Conservation (phyloP, 1,139 yeast genomes). For the Scheffersomyces titani region DNA sequence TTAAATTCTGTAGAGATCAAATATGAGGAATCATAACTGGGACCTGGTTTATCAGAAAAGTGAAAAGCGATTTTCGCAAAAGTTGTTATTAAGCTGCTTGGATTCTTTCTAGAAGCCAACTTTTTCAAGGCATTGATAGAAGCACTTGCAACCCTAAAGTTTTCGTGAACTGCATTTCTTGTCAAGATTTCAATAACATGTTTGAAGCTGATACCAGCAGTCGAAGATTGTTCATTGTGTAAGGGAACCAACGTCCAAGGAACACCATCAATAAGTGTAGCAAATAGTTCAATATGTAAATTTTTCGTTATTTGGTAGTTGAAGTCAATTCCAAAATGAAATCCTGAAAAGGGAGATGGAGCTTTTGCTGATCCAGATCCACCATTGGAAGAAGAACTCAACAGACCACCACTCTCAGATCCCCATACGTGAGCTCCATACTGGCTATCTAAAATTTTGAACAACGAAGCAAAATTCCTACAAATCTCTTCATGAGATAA, state of each 20-base stretch:
- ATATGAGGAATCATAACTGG: constrained; percentile 52
- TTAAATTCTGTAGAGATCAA: constrained; percentile 61
- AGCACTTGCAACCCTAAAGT: constrained; percentile 60
- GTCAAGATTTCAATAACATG: constrained; percentile 72
- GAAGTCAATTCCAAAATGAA: constrained; percentile 57
- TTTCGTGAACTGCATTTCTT: constrained; percentile 72
- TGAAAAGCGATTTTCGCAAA: constrained; percentile 82
- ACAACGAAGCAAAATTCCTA: constrained; percentile 56
- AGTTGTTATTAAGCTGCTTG: constrained; percentile 68
- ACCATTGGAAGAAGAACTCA: constrained; percentile 3
- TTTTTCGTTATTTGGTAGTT: constrained; percentile 31
- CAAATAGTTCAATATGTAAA: constrained; percentile 61
- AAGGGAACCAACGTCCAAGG: constrained; percentile 63
- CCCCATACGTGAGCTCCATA: constrained; percentile 51
- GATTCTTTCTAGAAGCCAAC: constrained; percentile 69
- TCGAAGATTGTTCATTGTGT: constrained; percentile 26
- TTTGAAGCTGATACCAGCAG: constrained; percentile 55
- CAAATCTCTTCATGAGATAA: constrained; percentile 77
- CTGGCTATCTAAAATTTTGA: constrained; percentile 60
- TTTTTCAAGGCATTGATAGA: constrained; percentile 63
- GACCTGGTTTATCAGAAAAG: constrained; percentile 64
- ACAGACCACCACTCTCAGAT: constrained; percentile 13
- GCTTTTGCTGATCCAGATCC: constrained; percentile 15
- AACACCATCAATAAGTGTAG: constrained; percentile 64
- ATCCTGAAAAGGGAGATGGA: constrained; percentile 38